phyloP scores from a whole-genome alignment of 345 rosid species.

The Salix exigua region DNA sequence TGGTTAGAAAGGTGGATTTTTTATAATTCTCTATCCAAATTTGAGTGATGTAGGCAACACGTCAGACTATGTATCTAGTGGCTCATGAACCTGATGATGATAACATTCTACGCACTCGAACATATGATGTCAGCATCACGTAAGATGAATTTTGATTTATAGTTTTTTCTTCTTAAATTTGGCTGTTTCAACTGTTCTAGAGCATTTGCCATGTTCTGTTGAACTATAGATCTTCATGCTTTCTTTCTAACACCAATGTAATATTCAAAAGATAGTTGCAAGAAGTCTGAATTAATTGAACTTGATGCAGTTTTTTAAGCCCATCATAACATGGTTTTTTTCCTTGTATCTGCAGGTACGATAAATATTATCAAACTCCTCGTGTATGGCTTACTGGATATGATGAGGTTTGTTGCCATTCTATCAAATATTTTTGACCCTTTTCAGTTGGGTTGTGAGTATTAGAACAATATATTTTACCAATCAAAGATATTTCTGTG shows the following conservation, averaged over 20 bases:
- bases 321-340: constrained; percentile 2
- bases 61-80: constrained; percentile 62
- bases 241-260: neutral
- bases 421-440: neutral
- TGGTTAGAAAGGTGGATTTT: neutral
- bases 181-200: neutral
- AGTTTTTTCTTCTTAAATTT: neutral
- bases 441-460: neutral
- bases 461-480: neutral
- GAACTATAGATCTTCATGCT: neutral
- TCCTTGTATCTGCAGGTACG: constrained; percentile 53
- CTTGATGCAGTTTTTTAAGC: neutral
- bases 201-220: neutral
- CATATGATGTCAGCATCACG: constrained; percentile 99
- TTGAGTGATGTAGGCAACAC: constrained; percentile 62
- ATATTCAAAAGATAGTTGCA: neutral
- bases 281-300: neutral
- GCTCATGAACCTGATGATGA: constrained; percentile 92
- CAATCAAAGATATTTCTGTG: neutral
- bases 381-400: constrained; percentile 95
- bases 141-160: constrained; percentile 34
- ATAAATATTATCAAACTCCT: constrained; percentile 90
- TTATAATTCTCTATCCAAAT: neutral
- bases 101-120: constrained; percentile 85
- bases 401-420: constrained; percentile 58